Conservation (phyloP, 1,284 basidiomycete genomes). For the Pseudozyma tsukubaensis region DNA sequence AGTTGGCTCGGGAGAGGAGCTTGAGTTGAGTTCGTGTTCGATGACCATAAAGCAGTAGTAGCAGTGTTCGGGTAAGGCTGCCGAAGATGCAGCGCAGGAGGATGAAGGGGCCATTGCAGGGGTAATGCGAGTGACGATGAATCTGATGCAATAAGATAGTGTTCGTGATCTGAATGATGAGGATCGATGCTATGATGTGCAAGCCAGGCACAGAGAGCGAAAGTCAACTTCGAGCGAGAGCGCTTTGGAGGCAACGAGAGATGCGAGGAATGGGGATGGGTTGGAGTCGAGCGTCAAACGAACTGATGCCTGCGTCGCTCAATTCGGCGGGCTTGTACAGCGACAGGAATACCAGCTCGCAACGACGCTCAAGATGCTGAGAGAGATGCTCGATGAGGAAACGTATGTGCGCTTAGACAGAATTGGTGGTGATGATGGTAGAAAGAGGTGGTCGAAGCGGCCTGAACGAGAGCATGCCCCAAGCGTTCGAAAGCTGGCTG, state of each 20-base stretch:
- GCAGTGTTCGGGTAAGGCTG: constrained; percentile 68
- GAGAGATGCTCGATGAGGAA: background rate
- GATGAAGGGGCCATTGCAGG: constrained; percentile 18
- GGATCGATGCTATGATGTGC: constrained; percentile 8
- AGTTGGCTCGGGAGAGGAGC: constrained; percentile 13
- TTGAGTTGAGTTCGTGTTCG: constrained; percentile 66
- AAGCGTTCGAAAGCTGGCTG: background rate
- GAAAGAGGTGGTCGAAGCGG: background rate
- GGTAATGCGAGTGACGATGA: background rate
- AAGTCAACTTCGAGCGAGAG: background rate
- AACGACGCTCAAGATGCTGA: constrained; percentile 19
- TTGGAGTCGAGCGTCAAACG: constrained; percentile 4
- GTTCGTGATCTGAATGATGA: background rate
- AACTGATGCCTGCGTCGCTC: constrained; percentile 14
- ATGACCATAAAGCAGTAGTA: constrained; percentile 72
- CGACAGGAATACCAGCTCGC: constrained; percentile 30
- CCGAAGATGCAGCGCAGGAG: constrained; percentile 8
- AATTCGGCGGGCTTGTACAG: background rate
- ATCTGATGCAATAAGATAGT: background rate
- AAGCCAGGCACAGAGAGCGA: constrained; percentile 21
- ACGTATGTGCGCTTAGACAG: background rate
- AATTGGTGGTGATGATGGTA: background rate
- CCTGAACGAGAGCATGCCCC: background rate
- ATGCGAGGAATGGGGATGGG: background rate
- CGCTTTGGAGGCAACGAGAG: background rate